These are phyloP conservation scores for Teunomyces cretensis DNA, from an alignment of 805 yeast species.

Conservation along the genomic window DNA sequence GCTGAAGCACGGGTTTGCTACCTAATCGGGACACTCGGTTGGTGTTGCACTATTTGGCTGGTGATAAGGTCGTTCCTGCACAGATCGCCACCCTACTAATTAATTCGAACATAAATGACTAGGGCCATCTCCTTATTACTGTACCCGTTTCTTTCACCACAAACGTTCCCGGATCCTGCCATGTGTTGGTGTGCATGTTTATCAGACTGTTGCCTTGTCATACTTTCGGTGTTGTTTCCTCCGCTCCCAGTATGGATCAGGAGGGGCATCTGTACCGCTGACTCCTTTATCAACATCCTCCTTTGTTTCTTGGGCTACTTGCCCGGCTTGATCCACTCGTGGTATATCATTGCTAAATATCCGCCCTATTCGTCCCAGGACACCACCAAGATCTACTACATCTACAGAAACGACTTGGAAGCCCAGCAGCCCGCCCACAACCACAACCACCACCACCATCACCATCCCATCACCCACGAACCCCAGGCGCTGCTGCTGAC, in stretches of 20 bases:
- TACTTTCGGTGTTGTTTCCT: conserved; percentile 65
- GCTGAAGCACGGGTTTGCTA: too few species aligned
- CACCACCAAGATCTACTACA: conserved; percentile 32
- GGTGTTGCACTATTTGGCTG: too few species aligned
- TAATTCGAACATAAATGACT: not conserved
- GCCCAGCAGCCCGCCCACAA: conserved; percentile 24
- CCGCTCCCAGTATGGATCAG: conserved; percentile 72
- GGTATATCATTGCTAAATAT: conserved; percentile 49
- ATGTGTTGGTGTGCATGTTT: conserved; percentile 29
- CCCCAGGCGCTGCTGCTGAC: conserved; percentile 12
- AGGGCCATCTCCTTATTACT: not conserved
- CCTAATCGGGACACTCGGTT: too few species aligned
- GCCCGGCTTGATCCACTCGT: conserved; percentile 51
- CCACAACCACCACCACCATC: conserved; percentile 19
- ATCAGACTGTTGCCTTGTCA: conserved; percentile 57
- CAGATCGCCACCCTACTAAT: too few species aligned
- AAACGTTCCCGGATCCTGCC: not conserved
- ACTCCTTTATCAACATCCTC: conserved; percentile 43
- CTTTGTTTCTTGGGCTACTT: conserved; percentile 49
- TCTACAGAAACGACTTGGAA: conserved; percentile 38
- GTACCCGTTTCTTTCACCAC: not conserved
- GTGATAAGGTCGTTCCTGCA: too few species aligned
- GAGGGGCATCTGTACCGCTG: conserved; percentile 58
- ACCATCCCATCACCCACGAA: conserved; percentile 9
- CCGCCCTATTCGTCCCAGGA: conserved; percentile 34